Percentiles rank a stretch among this genome's conserved stretches.
Evolutionary conservation across 2,329 filamentous ascomycete species (phyloP).

Genomic region (Claviceps humidiphila): DNA sequence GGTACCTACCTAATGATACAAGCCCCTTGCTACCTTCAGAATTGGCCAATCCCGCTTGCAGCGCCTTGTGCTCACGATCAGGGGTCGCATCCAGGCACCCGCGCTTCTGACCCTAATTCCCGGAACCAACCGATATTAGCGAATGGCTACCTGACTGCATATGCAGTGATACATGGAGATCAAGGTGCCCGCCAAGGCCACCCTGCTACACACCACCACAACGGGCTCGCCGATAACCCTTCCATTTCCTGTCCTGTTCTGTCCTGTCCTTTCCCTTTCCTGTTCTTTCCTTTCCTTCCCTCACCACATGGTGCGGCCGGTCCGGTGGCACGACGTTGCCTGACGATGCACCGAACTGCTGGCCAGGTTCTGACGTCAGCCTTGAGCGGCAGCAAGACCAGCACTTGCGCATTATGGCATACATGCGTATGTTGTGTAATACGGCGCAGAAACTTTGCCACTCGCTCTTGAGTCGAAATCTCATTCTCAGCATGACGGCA

Average conservation of each 20-base stretch:
- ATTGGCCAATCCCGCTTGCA: constrained; percentile 2
- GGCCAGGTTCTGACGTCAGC: not conserved
- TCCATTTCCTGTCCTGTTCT: no score
- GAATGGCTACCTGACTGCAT: not conserved
- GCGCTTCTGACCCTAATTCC: constrained; percentile 2
- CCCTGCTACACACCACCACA: no score
- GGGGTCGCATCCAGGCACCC: not conserved
- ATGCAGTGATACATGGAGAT: not conserved
- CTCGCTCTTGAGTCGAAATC: not conserved
- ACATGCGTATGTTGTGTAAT: not conserved
- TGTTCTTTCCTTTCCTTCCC: no score
- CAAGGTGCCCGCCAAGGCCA: not conserved
- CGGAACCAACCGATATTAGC: constrained; percentile 2
- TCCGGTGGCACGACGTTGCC: not conserved
- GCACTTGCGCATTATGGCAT: not conserved
- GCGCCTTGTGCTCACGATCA: not conserved
- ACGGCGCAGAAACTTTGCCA: not conserved
- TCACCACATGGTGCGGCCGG: not conserved
- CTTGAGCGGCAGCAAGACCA: not conserved
- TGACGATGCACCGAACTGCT: not conserved
- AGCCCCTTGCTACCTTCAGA: not conserved
- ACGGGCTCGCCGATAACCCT: no score
- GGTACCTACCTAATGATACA: no score
- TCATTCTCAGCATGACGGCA: not conserved
- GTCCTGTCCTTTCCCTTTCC: no score